Base-by-base conservation (phyloP, 2,329 filamentous ascomycete species). In the Clarireedia hainanense region DNA sequence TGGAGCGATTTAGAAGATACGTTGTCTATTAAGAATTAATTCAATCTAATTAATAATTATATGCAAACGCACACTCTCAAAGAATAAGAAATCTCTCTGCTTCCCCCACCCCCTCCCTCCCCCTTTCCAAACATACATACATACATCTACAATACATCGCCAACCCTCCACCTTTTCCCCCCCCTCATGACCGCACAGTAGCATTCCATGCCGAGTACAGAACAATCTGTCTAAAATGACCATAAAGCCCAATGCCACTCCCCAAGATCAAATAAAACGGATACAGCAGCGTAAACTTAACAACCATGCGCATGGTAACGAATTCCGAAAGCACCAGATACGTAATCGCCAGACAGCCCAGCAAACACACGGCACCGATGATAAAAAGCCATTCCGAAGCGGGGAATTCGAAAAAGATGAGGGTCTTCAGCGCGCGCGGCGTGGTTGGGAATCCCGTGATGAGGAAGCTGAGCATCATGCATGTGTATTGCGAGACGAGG, bases 341-440 rank as follows among this genome's bases (percentile, higher is more conserved):
- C 2, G 75, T 77, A 55, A 77, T 75, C 61, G 70, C 75, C 5
- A 77, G 67, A 4, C 75, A 77, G 3, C 69, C 70, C 20, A 76
- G 54, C 6, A 77, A 61, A 45, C 73, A 75, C 10, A 74, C 62
- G 10, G 75, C 39, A 61, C 72, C 73, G 27, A 73, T 69, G 42
- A 74, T 66, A 55, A 73, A 73, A 30, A 77, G 70, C 75, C 75
- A 77, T 59, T 74, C 70, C 10, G 74, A 73, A 53, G 76, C 66
- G 0, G 74, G 74, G 57, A 75, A 77, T 43, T 75, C 71, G 60
- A 77, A 77, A 65, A 76, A 77, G 30, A 77, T 64, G 6, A 77
- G 63, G 14, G 66, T 68, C 45, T 69, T 71, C 4, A 76, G 65
- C 14, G 69, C 68, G 6, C 56, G 56, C 6, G 69, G 67, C 26